A percentile compares a stretch with the other conserved stretches of the same genome.
These are phyloP conservation scores for Lentinula boryana DNA, from an alignment of 768 basidiomycete genomes.

Conservation along the genomic window DNA sequence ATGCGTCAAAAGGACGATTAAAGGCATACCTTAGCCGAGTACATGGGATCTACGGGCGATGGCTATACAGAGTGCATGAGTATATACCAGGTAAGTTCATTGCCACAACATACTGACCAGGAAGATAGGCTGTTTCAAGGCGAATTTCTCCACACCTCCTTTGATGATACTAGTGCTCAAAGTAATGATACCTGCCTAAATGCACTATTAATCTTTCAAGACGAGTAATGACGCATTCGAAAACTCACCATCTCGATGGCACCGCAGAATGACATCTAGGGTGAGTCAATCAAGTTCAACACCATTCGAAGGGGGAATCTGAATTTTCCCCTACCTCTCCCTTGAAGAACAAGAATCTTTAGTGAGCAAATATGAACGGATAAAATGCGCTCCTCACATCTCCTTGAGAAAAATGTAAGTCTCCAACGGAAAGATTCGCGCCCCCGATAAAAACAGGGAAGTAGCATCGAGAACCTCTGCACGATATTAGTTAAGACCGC, in stretches of 20 bases:
- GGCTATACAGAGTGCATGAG: conserved; percentile 33
- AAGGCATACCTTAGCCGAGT: conserved; percentile 51
- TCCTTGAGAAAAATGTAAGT: conserved; percentile 76
- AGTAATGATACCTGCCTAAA: conserved; percentile 64
- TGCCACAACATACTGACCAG: conserved; percentile 33
- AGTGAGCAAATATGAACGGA: neutral
- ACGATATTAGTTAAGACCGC: neutral
- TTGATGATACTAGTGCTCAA: conserved; percentile 71
- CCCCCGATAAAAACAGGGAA: conserved; percentile 75
- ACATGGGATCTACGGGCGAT: conserved; percentile 69
- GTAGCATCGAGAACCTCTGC: conserved; percentile 63
- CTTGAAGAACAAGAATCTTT: conserved; percentile 20
- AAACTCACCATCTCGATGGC: conserved; percentile 65
- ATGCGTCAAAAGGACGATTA: neutral
- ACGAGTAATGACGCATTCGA: neutral
- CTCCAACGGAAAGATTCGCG: conserved; percentile 73
- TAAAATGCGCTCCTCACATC: conserved; percentile 34
- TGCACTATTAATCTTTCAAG: neutral
- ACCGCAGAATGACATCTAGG: conserved; percentile 65
- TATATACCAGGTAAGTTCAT: neutral
- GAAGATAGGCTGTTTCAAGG: conserved; percentile 70
- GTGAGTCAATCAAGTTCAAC: neutral
- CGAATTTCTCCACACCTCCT: conserved; percentile 68
- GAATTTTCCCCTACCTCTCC: conserved; percentile 40
- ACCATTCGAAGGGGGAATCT: neutral